Percentiles rank a stretch among this genome's conserved stretches.
Evolutionary conservation across 2,329 filamentous ascomycete species (phyloP).

Genomic region (Gnomoniopsis sp.): DNA sequence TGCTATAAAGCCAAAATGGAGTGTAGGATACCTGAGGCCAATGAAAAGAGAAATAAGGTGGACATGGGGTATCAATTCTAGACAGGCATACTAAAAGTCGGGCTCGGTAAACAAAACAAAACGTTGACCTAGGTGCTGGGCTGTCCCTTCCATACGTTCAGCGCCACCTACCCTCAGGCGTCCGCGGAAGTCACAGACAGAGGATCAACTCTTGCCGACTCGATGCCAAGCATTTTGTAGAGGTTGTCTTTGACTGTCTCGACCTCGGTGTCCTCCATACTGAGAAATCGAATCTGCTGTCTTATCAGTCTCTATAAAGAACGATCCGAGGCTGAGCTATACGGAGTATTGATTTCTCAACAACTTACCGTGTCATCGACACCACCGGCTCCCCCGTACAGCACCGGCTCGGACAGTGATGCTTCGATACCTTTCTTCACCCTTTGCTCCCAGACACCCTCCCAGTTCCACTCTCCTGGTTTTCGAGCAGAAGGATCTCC

Average conservation of each 20-base stretch:
- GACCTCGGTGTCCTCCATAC: conserved; percentile 58
- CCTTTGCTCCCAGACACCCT: conserved; percentile 91
- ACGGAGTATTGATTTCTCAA: neutral
- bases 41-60: conserved; percentile 1
- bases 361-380: conserved; percentile 69
- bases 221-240: conserved; percentile 42
- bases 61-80: conserved; percentile 18
- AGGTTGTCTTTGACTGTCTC: conserved; percentile 58
- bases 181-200: conserved; percentile 11
- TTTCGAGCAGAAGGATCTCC: conserved; percentile 35
- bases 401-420: conserved; percentile 73
- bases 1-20: conserved; percentile 5
- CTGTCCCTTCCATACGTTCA: conserved; percentile 8
- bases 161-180: neutral
- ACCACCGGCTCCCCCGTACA: conserved; percentile 65
- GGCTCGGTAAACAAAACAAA: neutral
- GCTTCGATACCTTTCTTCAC: conserved; percentile 75
- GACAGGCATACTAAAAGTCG: conserved; percentile 2
- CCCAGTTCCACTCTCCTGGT: conserved; percentile 94
- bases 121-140: conserved; percentile 3
- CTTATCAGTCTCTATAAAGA: neutral
- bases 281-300: conserved; percentile 63
- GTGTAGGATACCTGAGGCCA: neutral
- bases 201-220: conserved; percentile 17
- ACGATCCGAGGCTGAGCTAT: too few species aligned